phyloP scores from a whole-genome alignment of 2,329 filamentous ascomycete genomes.

The Exophiala oligosperma region DNA sequence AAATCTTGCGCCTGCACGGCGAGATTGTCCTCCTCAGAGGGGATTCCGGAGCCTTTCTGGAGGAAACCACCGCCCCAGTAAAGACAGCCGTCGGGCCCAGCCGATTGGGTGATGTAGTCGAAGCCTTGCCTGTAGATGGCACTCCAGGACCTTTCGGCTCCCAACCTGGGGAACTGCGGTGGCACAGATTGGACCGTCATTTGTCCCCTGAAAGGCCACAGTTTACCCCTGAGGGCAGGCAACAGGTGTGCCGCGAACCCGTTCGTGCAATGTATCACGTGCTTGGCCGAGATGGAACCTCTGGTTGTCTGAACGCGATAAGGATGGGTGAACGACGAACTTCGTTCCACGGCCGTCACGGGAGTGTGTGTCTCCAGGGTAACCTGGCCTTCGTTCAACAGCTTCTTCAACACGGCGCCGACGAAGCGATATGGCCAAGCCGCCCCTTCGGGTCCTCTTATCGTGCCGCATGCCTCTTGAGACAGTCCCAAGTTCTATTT shows the following conservation, averaged over 20 bases:
- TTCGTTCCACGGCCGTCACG: conserved; percentile 18
- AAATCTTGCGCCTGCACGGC: conserved; percentile 36
- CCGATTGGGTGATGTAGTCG: conserved; percentile 27
- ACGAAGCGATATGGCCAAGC: conserved; percentile 41
- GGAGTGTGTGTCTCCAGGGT: conserved; percentile 29
- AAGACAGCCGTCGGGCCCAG: conserved; percentile 20
- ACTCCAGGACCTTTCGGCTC: conserved; percentile 26
- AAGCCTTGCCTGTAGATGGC: conserved; percentile 21
- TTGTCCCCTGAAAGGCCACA: conserved; percentile 43
- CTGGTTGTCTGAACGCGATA: conserved; percentile 39
- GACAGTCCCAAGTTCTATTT: not conserved
- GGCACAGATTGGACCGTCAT: conserved; percentile 45
- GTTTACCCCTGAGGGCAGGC: conserved; percentile 38
- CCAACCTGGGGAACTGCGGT: conserved; percentile 28
- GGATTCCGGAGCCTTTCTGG: too few relatives aligned
- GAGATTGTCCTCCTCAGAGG: conserved; percentile 28
- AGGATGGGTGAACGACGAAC: conserved; percentile 21
- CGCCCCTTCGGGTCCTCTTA: conserved; percentile 33
- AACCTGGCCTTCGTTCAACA: conserved; percentile 20
- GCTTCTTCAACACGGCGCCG: conserved; percentile 27
- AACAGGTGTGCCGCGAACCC: conserved; percentile 44
- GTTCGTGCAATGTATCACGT: conserved; percentile 47
- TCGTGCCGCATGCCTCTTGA: conserved; percentile 16
- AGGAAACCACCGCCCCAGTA: conserved; percentile 22
- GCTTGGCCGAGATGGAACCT: conserved; percentile 36